Base-by-base conservation (phyloP, 257 asterid genomes). In the Solanum ossicruentum region DNA sequence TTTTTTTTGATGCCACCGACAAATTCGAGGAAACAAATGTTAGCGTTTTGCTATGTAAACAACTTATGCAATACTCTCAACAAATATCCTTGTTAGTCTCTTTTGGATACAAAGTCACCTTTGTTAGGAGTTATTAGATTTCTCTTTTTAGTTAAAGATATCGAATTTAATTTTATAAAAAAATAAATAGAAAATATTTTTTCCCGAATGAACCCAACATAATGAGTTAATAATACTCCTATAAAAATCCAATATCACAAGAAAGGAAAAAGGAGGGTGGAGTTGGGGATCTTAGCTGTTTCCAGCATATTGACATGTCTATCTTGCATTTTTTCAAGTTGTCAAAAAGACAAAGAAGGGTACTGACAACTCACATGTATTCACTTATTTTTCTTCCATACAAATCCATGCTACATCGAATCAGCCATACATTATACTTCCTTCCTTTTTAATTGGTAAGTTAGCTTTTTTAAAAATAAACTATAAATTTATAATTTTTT, bases 311-410 rank as follows among this genome's bases (percentile, higher is more conserved):
- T 41, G 20, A 41, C 79, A 41, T 39, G 54, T 39, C 79, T 70
- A 21, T 39, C 16, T 39, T 70, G 78, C 51, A 18, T 17, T 67
- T 67, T 18, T 11, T 26, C 77, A 69, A 65, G 66, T 58, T 58
- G 12, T n/a, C 7, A 36, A 78, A 52, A 77, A 77, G 13, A 45
- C 43, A 77, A 10, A 51, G 26, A 52, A 26, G 45, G 65, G 12
- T 16, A 52, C 49, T 78, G 49, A 32, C 66, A 52, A 72, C 54
- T n/a, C 80, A 78, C 83, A 52, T 78, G 63, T 77, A 23, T 43
- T 72, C 20, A 71, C 54, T 71, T 39, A 20, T 72, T 72, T 72
- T 43, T 6, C 36, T 72, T 52, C 63, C 63, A 47, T 45, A n/a
- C 23, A 72, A 43, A 61, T 73, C 10, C 12, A 15, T 36, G 39